Base-by-base conservation (phyloP, 2,329 filamentous ascomycete species). In the Hawksworthiomyces lignivorus region DNA sequence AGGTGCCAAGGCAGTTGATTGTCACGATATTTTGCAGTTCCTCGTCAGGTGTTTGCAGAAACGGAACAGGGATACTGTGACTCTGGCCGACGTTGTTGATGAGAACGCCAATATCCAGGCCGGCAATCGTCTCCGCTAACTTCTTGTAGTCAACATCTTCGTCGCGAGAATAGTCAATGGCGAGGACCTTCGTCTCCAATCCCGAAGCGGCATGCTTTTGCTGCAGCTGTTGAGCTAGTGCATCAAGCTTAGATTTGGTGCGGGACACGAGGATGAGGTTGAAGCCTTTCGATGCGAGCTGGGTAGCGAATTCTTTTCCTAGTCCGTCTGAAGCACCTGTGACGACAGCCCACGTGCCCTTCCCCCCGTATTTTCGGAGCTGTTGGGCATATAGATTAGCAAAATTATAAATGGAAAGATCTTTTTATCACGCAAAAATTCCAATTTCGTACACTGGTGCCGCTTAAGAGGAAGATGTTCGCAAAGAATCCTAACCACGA, bases 11-110 rank as follows among this genome's bases (percentile, higher is more conserved):
- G 66, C 90, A 96, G 69, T 98, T 98, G 73, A 98, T 89, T 39
- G 82, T 89, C 63, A 98, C 82, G 56, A 98, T 98, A 58, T 86
- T 80, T 56, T 82, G 75, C 58, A 98, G 77, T 68, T 97, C 92
- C 45, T 83, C 70, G 56, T 80, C 73, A 11, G 80, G 65, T 0
- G 90, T 97, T 55, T 87, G 75, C 37, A 84, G 68, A 67, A 98
- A 98, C 0, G 88, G 75, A 1, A 94, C 87, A 2, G 92, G 92
- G 42, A 97, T 95, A 62, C 74, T 83, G 70, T 98, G 92, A 63
- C 85, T 94, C 62, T 88, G 82, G 50, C 92, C 92, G 41, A 98
- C 92, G 56, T 98, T 98, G 75, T 98, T 98, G 71, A 98, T 75
- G 49, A 98, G 69, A 48, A 98, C 84, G 33, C 82, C 82, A 20